Base-by-base conservation (phyloP, 2,329 filamentous ascomycete species). In the Drechslerella coelobrocha region DNA sequence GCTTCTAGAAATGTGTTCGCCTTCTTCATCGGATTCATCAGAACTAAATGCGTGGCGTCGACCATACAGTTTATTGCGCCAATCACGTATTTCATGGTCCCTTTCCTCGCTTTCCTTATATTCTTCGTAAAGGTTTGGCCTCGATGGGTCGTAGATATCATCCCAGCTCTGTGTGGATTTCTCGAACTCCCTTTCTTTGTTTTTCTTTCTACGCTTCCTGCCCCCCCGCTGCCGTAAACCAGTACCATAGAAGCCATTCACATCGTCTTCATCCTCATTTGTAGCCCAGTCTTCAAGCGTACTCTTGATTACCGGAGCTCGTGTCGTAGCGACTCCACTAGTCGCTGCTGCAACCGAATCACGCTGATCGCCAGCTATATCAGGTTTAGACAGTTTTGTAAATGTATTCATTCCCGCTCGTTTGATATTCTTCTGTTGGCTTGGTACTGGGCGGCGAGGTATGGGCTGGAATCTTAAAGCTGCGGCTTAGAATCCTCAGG, bases 81-180 rank as follows among this genome's bases (percentile, higher is more conserved):
- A 97, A 75, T 95, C 91, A 63, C 86, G 84, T 2, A 92, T 85
- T 77, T 95, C 91, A 17, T 84, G 82, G 68, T 92, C 85, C 77
- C 90, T 89, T 79, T 96, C 92, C 66, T 95, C 91, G 76, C 91
- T 94, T 69, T 87, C 83, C 68, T 90, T 84, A 77, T 94, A 97
- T 76, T 93, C 89, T 61, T 92, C 89, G 53, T 93, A 89, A 74
- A 88, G 92, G 41, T 90, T 95, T 7, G 92, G 92, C 39, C 89
- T 82, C 9, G 88, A 83, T 0, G 91, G 90, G 76, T 96, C 92
- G 78, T 96, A 97, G 23, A 94, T 85, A 77, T 95, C 91, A 78
- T 96, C 89, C 92, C 92, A 97, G 77, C 96, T 88, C n/a, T 85
- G 86, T 50, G 82, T 81, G 4, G 85, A 82, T 73, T 84, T 83